Conservation (phyloP, 805 yeast genomes). For the Peterozyma toletana region DNA sequence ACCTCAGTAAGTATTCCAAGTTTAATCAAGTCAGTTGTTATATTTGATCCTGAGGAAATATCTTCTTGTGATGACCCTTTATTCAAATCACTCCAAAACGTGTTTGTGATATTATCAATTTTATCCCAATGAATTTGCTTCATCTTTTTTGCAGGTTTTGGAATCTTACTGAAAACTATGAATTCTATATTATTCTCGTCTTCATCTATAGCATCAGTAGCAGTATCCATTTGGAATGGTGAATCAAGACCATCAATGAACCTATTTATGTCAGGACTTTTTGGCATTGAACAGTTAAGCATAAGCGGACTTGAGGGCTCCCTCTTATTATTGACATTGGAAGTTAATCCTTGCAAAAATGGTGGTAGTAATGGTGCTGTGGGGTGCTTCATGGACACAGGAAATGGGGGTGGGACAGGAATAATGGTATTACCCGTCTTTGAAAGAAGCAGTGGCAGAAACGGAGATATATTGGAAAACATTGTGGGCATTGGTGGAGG, state of each 20-base stretch:
- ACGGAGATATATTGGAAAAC: not conserved
- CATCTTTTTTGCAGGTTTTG: constrained; percentile 50
- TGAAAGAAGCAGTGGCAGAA: constrained; percentile 7
- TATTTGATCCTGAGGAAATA: constrained; percentile 2
- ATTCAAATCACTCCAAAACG: constrained; percentile 71
- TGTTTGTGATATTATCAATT: constrained; percentile 49
- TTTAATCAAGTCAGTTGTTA: constrained; percentile 42
- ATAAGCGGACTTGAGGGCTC: not conserved
- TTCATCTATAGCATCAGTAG: too few relatives aligned
- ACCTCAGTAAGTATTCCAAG: constrained; percentile 62
- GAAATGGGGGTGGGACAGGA: constrained; percentile 2
- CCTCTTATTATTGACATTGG: not conserved
- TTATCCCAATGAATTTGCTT: constrained; percentile 85
- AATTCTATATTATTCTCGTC: too few relatives aligned
- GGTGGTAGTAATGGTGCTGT: constrained; percentile 5
- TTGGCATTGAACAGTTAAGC: too few relatives aligned
- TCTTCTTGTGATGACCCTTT: constrained; percentile 19
- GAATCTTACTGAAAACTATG: constrained; percentile 21
- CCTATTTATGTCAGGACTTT: too few relatives aligned
- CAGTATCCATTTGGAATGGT: too few relatives aligned
- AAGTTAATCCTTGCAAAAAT: not conserved
- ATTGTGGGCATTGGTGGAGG: constrained; percentile 12
- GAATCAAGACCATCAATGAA: too few relatives aligned
- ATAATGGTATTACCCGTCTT: too few relatives aligned
- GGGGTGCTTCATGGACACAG: not conserved